Conservation (phyloP, 2,329 filamentous ascomycete species). For the Eutypella sp. region DNA sequence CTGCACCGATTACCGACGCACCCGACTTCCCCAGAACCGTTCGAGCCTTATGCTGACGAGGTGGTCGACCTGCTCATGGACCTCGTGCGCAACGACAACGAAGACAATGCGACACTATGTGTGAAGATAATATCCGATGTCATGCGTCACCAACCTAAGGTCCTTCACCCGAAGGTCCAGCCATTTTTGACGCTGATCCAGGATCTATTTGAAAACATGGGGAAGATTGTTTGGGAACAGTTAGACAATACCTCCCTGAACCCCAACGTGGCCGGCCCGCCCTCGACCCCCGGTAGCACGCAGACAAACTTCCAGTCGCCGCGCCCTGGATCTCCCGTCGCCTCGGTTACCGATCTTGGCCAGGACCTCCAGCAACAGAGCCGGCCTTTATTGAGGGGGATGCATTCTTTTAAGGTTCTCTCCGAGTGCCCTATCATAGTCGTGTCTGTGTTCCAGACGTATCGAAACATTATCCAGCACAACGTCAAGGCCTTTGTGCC, state of each 20-base stretch:
- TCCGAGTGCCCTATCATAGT: constrained; percentile 98
- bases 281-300: constrained; percentile 62
- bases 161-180: constrained; percentile 74
- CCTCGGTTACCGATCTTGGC: constrained; percentile 74
- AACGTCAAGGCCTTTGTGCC: constrained; percentile 93
- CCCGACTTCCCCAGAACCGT: constrained; percentile 67
- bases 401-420: constrained; percentile 98
- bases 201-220: constrained; percentile 93
- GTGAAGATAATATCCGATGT: constrained; percentile 98
- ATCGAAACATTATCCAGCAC: constrained; percentile 69
- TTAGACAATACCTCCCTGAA: constrained; percentile 70
- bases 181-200: constrained; percentile 87
- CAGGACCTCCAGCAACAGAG: constrained; percentile 76
- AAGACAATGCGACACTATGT: constrained; percentile 97
- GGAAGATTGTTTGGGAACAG: constrained; percentile 89
- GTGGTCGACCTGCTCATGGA: constrained; percentile 87
- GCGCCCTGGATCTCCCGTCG: constrained; percentile 82
- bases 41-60: constrained; percentile 84
- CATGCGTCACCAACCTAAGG: constrained; percentile 85
- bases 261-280: constrained; percentile 49
- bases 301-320: constrained; percentile 79
- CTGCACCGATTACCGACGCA: constrained; percentile 76
- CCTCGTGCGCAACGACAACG: constrained; percentile 86
- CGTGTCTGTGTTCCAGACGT: constrained; percentile 94
- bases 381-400: constrained; percentile 79